A percentile compares a stretch with the other conserved stretches of the same genome.
Conservation (phyloP, 257 asterid species). For the Oldenlandia corymbosa region DNA sequence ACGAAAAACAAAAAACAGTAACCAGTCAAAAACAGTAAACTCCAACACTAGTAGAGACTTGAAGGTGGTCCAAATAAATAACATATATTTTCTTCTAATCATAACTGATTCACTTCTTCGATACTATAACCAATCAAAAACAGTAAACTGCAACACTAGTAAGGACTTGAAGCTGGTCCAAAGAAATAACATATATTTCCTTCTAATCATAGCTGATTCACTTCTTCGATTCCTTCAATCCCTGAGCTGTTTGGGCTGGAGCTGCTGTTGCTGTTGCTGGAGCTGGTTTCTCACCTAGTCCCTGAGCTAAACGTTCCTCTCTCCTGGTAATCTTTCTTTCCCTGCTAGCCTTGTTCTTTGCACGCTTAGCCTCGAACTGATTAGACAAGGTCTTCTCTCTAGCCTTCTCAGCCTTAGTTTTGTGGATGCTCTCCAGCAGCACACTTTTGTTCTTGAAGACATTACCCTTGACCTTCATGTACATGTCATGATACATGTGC, state of each 20-base stretch:
- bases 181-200: no score
- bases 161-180: no score
- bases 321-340: constrained; percentile 83
- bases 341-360: constrained; percentile 93
- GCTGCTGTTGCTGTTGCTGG: constrained; percentile 45
- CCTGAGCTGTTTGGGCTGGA: constrained; percentile 56
- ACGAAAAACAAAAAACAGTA: constrained; percentile 7
- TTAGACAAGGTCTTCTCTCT: constrained; percentile 88
- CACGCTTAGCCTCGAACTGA: constrained; percentile 93
- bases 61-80: constrained; percentile 4
- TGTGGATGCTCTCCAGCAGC: constrained; percentile 91
- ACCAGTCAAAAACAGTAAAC: constrained; percentile 22
- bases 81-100: constrained; percentile 13
- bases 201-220: no score
- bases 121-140: no score
- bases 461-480: constrained; percentile 96
- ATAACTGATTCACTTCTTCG: constrained; percentile 45
- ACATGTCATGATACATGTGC: constrained; percentile 97
- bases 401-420: constrained; percentile 94
- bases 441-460: constrained; percentile 95
- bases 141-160: no score
- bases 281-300: constrained; percentile 56
- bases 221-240: constrained; percentile 61
- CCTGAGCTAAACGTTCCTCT: constrained; percentile 88
- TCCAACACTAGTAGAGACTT: constrained; percentile 23